phyloP scores from a whole-genome alignment of 1,284 basidiomycete genomes.

The Sanghuangporus sanghuang region DNA sequence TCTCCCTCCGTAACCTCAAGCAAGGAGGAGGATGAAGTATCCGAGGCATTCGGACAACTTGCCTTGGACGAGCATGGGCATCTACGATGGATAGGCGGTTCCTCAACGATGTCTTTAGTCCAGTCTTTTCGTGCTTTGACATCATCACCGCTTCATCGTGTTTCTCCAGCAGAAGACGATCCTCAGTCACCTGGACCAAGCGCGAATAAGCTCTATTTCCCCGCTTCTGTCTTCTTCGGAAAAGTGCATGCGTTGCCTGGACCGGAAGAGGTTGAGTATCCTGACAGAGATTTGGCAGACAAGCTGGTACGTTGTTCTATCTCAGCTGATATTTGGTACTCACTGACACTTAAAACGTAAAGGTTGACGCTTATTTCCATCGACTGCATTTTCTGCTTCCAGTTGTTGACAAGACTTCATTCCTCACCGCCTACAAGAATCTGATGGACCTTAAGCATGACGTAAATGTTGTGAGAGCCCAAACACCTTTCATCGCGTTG shows the following conservation, averaged over 20 bases:
- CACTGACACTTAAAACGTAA: conserved; percentile 14
- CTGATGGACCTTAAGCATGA: conserved; percentile 70
- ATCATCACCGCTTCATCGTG: conserved; percentile 65
- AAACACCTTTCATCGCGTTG: conserved; percentile 71
- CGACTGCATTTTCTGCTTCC: conserved; percentile 84
- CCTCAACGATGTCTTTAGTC: conserved; percentile 86
- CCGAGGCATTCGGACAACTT: conserved; percentile 79
- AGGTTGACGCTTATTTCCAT: conserved; percentile 83
- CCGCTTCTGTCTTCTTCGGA: conserved; percentile 82
- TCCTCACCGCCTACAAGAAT: conserved; percentile 62
- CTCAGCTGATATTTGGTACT: conserved; percentile 12
- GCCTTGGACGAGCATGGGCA: conserved; percentile 86
- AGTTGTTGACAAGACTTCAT: conserved; percentile 76
- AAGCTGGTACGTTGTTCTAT: conserved; percentile 51
- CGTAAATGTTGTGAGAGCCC: conserved; percentile 41
- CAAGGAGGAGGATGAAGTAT: conserved; percentile 66
- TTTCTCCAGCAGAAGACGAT: conserved; percentile 79
- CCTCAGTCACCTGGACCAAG: conserved; percentile 68
- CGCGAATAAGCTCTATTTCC: conserved; percentile 83
- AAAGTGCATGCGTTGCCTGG: conserved; percentile 78
- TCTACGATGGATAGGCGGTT: conserved; percentile 88
- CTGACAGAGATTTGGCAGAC: conserved; percentile 75
- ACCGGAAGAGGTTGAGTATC: conserved; percentile 84
- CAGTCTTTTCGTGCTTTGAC: conserved; percentile 80
- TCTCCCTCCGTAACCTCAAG: conserved; percentile 27